phyloP scores from a whole-genome alignment of 768 basidiomycete genomes.

The Pisolithus microcarpus region DNA sequence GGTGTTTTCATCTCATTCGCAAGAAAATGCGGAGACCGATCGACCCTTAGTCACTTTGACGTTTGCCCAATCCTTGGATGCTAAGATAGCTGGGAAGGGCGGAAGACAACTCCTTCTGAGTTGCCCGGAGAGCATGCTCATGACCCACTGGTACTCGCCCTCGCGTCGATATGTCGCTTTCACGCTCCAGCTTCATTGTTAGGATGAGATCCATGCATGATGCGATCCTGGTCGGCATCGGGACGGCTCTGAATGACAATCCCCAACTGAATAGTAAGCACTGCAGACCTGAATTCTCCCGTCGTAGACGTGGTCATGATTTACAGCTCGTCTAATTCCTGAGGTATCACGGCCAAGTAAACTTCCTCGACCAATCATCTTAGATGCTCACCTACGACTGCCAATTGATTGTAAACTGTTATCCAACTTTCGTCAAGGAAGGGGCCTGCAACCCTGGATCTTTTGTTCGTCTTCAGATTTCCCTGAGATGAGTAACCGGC shows the following conservation, averaged over 20 bases:
- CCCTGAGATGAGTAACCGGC: constrained; percentile 27
- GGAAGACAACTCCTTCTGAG: constrained; percentile 77
- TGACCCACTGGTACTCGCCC: constrained; percentile 79
- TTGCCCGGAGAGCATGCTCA: constrained; percentile 78
- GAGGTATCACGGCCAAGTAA: constrained; percentile 28
- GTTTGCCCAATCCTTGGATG: constrained; percentile 83
- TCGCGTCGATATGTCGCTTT: background rate
- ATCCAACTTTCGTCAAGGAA: constrained; percentile 49
- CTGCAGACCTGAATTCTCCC: background rate
- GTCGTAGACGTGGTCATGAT: constrained; percentile 1
- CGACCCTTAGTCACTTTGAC: constrained; percentile 71
- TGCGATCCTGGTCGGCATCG: constrained; percentile 85
- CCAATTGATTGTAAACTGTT: constrained; percentile 63
- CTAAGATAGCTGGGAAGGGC: constrained; percentile 71
- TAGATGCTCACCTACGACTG: constrained; percentile 72
- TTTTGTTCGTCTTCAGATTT: constrained; percentile 37
- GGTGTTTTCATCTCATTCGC: constrained; percentile 15
- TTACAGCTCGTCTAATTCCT: constrained; percentile 52
- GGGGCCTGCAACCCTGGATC: constrained; percentile 68
- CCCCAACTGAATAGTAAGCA: constrained; percentile 86
- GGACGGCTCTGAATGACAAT: constrained; percentile 85
- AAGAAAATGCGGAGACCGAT: constrained; percentile 12
- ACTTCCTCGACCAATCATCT: constrained; percentile 76
- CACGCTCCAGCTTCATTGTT: constrained; percentile 4
- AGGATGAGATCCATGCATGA: constrained; percentile 94